phyloP scores from a whole-genome alignment of 208 protist genomes.

The Crithidia brevicula region DNA sequence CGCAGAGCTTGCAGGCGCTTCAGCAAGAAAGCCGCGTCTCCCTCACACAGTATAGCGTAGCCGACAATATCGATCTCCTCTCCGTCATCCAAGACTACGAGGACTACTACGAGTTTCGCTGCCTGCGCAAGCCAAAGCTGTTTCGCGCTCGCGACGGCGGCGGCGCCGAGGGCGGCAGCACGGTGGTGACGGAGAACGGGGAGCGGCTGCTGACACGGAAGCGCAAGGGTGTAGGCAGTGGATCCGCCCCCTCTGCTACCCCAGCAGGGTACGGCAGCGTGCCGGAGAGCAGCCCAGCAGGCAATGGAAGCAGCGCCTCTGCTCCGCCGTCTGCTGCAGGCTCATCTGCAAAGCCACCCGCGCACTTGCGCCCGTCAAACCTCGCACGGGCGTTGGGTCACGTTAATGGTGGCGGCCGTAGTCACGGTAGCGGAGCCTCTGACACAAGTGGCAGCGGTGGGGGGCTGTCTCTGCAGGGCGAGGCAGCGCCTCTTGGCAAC shows the following conservation, averaged over 20 bases:
- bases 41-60: slow-evolving; percentile 65
- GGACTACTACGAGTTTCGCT: slow-evolving; percentile 89
- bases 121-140: slow-evolving; percentile 81
- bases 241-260: not conserved
- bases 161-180: slow-evolving; percentile 26
- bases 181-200: slow-evolving; percentile 35
- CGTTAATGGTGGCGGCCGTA: not conserved
- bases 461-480: slow-evolving; percentile 23
- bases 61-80: slow-evolving; percentile 92
- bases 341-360: slow-evolving; percentile 9
- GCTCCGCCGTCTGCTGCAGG: not conserved
- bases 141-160: slow-evolving; percentile 54
- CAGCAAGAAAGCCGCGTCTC: slow-evolving; percentile 85
- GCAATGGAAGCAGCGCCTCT: too few relatives aligned
- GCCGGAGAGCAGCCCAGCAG: not conserved
- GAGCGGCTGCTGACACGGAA: slow-evolving; percentile 48
- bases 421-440: not conserved
- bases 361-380: slow-evolving; percentile 22
- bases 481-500: slow-evolving; percentile 14
- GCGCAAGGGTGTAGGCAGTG: slow-evolving; percentile 9
- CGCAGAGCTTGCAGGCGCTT: slow-evolving; percentile 64
- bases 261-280: slow-evolving; percentile 7
- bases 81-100: slow-evolving; percentile 85
- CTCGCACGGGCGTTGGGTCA: slow-evolving; percentile 26
- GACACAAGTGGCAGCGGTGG: not conserved